phyloP scores from a whole-genome alignment of 2,329 filamentous ascomycete genomes.

The Pseudocercospora pini-densiflorae region DNA sequence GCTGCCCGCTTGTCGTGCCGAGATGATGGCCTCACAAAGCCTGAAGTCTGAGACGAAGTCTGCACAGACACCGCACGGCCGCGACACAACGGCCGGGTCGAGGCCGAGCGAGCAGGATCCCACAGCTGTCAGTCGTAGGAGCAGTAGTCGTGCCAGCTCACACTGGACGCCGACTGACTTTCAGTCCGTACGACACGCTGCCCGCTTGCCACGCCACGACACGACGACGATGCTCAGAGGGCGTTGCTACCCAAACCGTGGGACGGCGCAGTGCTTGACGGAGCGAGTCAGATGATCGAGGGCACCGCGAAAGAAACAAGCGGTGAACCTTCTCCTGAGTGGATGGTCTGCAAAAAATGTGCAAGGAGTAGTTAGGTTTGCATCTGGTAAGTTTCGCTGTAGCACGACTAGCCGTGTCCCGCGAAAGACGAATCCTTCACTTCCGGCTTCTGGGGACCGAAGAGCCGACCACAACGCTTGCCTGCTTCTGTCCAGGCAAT shows the following conservation, averaged over 20 bases:
- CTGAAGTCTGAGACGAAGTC: neutral
- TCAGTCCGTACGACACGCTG: neutral
- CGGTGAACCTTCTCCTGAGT: conserved; percentile 10
- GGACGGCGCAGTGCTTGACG: conserved; percentile 19
- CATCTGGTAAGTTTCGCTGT: conserved; percentile 9
- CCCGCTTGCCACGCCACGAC: neutral
- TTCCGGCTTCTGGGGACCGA: conserved; percentile 10
- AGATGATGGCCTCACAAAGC: conserved; percentile 2
- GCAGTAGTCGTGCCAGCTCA: neutral
- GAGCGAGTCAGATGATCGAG: conserved; percentile 23
- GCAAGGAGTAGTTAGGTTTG: conserved; percentile 7
- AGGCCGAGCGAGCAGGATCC: neutral
- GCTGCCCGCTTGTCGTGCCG: conserved; percentile 10
- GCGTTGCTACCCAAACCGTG: conserved; percentile 18
- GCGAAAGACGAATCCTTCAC: conserved; percentile 11
- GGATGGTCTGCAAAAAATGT: neutral
- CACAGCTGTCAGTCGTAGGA: neutral
- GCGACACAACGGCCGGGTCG: neutral
- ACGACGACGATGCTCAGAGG: neutral
- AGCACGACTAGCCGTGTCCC: conserved; percentile 12
- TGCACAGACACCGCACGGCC: neutral
- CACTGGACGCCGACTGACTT: neutral
- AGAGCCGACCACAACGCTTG: conserved; percentile 7
- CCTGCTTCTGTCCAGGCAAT: conserved; percentile 2
- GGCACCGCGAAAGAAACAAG: conserved; percentile 3